Conservation (phyloP, 1,139 yeast species). For the Arxiozyma telluris region DNA sequence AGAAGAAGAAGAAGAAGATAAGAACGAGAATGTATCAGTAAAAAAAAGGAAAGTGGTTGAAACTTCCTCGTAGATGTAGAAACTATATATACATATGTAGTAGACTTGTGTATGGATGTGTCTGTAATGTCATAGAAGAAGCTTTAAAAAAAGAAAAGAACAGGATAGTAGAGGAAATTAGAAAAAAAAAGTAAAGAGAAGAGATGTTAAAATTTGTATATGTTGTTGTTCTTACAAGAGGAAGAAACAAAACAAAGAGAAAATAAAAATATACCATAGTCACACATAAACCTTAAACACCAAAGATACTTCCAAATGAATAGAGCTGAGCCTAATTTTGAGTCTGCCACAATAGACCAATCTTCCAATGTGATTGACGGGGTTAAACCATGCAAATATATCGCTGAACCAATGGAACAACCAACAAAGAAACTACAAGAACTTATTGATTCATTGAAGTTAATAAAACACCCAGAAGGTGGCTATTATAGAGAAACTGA, state of each 20-base stretch:
- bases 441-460: conserved; percentile 28
- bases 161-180: too few relatives aligned
- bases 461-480: conserved; percentile 40
- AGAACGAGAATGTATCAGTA: conserved; percentile 18
- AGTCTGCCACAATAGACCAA: conserved; percentile 12
- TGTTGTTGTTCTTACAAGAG: too few relatives aligned
- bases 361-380: conserved; percentile 4
- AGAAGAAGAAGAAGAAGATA: conserved; percentile 13
- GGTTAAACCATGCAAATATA: conserved; percentile 7
- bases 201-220: background rate
- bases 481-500: conserved; percentile 46
- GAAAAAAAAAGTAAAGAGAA: background rate
- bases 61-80: background rate
- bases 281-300: too few relatives aligned
- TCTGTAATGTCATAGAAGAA: background rate
- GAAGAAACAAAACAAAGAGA: background rate
- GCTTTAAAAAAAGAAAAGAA: too few relatives aligned
- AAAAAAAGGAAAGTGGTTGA: conserved; percentile 12
- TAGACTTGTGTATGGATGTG: background rate
- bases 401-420: conserved; percentile 13
- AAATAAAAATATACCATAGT: background rate
- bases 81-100: background rate
- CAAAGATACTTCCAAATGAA: background rate
- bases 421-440: conserved; percentile 16
- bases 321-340: background rate